phyloP scores from a whole-genome alignment of 306 rosid species.

The Vigna angularis region DNA sequence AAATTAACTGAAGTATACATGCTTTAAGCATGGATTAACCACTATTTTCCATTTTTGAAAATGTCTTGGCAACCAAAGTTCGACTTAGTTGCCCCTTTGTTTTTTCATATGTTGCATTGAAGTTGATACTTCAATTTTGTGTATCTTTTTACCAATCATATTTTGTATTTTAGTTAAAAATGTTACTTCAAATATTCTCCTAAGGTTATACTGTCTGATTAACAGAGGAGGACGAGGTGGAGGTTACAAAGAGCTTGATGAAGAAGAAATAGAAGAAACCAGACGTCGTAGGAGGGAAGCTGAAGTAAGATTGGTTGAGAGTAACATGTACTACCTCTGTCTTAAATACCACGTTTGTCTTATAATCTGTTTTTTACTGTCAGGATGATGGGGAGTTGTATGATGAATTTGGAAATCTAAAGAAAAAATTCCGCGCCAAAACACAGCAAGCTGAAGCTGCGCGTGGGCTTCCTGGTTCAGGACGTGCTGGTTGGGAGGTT shows the following conservation, averaged over 20 bases:
- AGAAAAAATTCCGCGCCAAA: constrained; percentile 95
- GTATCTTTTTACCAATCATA: neutral
- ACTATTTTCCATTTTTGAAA: constrained; percentile 6
- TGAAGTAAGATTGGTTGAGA: constrained; percentile 71
- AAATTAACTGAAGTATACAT: neutral
- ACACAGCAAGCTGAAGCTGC: constrained; percentile 87
- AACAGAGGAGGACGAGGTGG: constrained; percentile 98
- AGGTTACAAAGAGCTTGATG: constrained; percentile 99
- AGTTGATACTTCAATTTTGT: neutral
- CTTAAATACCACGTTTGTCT: constrained; percentile 17
- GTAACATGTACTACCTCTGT: constrained; percentile 5
- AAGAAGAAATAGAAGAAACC: constrained; percentile 95
- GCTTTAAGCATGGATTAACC: constrained; percentile 1
- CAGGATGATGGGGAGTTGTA: constrained; percentile 99
- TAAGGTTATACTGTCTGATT: constrained; percentile 33
- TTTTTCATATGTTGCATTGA: neutral
- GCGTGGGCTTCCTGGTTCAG: constrained; percentile 84
- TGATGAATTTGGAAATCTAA: constrained; percentile 98
- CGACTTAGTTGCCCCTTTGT: neutral
- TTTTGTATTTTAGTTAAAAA: neutral
- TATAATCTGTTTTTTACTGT: constrained; percentile 33
- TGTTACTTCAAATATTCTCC: constrained; percentile 12
- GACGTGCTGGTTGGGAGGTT: constrained; percentile 99
- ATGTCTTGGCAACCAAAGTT: too few species aligned
- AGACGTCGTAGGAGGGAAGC: constrained; percentile 95